These are phyloP conservation scores for Aspergillus latus DNA, from an alignment of 2,329 filamentous ascomycete genomes.

Conservation along the genomic window DNA sequence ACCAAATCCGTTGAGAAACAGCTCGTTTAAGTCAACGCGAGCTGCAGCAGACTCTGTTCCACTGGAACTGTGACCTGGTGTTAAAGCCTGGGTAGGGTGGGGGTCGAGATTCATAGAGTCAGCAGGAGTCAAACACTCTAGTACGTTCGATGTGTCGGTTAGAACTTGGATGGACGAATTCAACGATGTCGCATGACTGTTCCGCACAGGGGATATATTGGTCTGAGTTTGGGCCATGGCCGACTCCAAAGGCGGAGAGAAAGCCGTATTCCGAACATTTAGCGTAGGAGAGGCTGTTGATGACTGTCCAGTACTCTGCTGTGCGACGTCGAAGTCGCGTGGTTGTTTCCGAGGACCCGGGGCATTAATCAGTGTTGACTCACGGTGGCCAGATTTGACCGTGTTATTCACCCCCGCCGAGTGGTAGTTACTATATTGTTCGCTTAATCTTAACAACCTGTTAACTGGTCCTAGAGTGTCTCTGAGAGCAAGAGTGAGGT, in stretches of 20 bases:
- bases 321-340: background rate
- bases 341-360: background rate
- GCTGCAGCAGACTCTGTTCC: background rate
- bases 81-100: background rate
- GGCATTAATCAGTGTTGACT: background rate
- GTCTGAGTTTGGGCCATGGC: background rate
- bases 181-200: background rate
- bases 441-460: background rate
- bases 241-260: background rate
- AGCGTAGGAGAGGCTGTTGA: background rate
- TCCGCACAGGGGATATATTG: background rate
- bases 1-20: conserved; percentile 21
- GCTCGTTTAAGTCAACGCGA: conserved; percentile 10
- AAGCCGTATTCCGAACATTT: background rate
- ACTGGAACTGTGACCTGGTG: background rate
- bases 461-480: conserved; percentile 11
- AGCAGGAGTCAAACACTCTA: background rate
- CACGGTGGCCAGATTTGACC: background rate
- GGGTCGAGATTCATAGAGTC: background rate
- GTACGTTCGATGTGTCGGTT: too few species aligned
- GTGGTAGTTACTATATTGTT: background rate
- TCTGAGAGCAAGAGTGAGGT: conserved; percentile 26
- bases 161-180: background rate
- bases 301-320: background rate
- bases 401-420: background rate